Base-by-base conservation (phyloP, 805 yeast genomes). In the Candida succiphila region DNA sequence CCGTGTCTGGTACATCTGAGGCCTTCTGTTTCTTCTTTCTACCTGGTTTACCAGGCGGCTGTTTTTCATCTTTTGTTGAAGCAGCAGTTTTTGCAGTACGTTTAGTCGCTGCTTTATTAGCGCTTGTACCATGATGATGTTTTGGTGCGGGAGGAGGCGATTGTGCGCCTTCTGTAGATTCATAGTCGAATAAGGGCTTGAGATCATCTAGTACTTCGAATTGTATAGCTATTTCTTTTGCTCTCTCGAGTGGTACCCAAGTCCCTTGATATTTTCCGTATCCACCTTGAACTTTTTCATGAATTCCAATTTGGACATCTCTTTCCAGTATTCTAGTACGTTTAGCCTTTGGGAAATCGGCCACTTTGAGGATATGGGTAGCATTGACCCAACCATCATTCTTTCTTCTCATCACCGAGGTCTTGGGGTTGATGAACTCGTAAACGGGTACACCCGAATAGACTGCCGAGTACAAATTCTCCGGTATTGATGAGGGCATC, bases 191-290 rank as follows among this genome's bases (percentile, higher is more conserved):
- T 17, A 87, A 60, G 1, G 88, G 83, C 25, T 61, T 56, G 29
- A 89, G 63, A 13, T 69, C 62, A 4, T 71, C 80, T 39, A 65
- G 61, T 4, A 83, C 94, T 1, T 69, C 76, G 43, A 74, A 75
- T 45, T 74, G 75, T 32, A 63, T 61, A 2, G 89, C 85, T 36
- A 85, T 69, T 40, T 69, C 72, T 18, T 63, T 58, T 1, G 95
- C 96, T 32, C 83, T 73, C 6, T 68, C 75, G 40, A 84, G 58
- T 0, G 96, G 96, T 7, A 88, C 88, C 96, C 96, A 88, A 2
- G 96, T 88, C 14, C 96, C 96, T 56, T 89, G 97, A 56, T 87
- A 89, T 51, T 88, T 79, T 34, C 97, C 97, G 53, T 87, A 88
- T 3, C 97, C 97, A 40, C 97, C 97, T 56, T 88, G 97, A 17